Base-by-base conservation (phyloP, 176 grass and related monocot species). In the Thalia dealbata region DNA sequence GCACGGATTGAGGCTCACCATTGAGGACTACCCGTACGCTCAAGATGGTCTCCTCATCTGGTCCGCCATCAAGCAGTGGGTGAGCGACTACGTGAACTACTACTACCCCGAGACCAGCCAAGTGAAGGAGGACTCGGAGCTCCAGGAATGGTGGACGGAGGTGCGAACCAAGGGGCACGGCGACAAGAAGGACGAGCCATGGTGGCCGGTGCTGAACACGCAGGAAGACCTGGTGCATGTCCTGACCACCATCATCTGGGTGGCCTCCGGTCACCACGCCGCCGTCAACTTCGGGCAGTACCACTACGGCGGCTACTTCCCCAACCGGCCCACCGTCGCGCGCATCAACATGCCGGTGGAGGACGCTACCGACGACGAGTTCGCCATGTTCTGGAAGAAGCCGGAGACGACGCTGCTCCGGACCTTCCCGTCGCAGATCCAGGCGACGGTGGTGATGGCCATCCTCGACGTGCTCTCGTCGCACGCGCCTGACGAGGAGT, bases 231-330 rank as follows among this genome's bases (percentile, higher is more conserved):
- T 92, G 2, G 51, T 79, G 58, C 74, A 82, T 22, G 76, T 87
- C 46, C 64, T 96, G 7, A 89, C 79, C 50, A 91, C 75, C 67
- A 96, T 96, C 67, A 92, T 96, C 56, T 96, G 92, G 92, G 77
- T 91, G 46, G 83, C 84, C 50, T 92, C 89, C 30, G 84, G 82
- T 15, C 89, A 96, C 70, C 92, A 96, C 56, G 84, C 92, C 15
- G 92, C 89, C 30, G 83, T 92, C 22, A 96, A 96, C 74, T 96
- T 96, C 73, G 92, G 92, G 0, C 92, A 92, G 71, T 96, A 96
- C 82, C 89, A 86, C 19, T 96, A 61, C 71, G 89, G 12, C 42
- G 92, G 92, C 1, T 96, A 92, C 86, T 91, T 96, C 84, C 92
- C 92, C 0, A 96, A 92, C 80, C 92, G 92, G 0, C 89, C 92